Evolutionary conservation across 2,329 filamentous ascomycete genomes (phyloP).

Genomic region (Phaeosphaeriaceae sp.): DNA sequence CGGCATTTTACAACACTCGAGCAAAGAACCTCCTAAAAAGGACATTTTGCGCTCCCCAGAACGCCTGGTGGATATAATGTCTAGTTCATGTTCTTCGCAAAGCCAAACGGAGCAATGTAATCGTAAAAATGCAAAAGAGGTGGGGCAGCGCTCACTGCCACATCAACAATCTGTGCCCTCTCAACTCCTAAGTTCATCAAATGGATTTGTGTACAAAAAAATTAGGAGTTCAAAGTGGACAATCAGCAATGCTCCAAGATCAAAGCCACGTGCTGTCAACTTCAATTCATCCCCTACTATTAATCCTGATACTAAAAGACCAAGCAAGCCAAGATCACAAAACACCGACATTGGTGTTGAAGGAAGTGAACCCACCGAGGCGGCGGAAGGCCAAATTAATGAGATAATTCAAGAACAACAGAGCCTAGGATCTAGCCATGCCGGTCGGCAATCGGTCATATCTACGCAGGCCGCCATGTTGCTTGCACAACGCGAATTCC

Average conservation of each 20-base stretch:
- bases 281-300: slow-evolving; percentile 32
- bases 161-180: slow-evolving; percentile 28
- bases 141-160: not conserved
- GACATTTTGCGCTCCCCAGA: slow-evolving; percentile 24
- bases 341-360: not conserved
- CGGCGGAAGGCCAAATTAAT: not conserved
- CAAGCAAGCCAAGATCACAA: not conserved
- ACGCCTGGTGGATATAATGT: slow-evolving; percentile 7
- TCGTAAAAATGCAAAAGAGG: not conserved
- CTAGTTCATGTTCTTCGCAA: not conserved
- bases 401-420: not conserved
- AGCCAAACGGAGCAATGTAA: not conserved
- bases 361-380: too few species aligned
- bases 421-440: slow-evolving; percentile 6
- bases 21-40: slow-evolving; percentile 1
- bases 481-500: slow-evolving; percentile 42
- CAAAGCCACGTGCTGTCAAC: slow-evolving; percentile 27
- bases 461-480: slow-evolving; percentile 48
- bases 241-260: slow-evolving; percentile 8
- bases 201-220: slow-evolving; percentile 36
- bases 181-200: slow-evolving; percentile 30
- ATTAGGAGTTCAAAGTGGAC: slow-evolving; percentile 15
- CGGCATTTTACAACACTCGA: not conserved
- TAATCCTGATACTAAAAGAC: not conserved
- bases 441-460: slow-evolving; percentile 31